phyloP scores from a whole-genome alignment of 768 basidiomycete genomes.

The Mycena capillaripes region DNA sequence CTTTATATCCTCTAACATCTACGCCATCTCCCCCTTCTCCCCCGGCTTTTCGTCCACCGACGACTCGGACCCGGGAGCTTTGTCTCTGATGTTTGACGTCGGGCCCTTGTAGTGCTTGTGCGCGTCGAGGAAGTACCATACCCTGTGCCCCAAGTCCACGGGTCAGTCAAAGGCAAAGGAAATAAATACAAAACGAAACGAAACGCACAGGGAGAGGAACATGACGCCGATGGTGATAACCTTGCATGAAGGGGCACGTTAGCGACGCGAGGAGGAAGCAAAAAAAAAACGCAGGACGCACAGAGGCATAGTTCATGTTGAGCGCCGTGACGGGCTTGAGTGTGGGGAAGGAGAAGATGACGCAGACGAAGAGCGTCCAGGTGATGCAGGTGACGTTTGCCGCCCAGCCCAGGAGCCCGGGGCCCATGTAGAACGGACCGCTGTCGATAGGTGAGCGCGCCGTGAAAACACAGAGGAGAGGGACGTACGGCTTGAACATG shows the following conservation, averaged over 20 bases:
- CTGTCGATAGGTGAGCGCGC: not conserved
- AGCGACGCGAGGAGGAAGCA: not conserved
- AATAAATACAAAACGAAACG: not conserved
- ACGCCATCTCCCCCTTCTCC: constrained; percentile 28
- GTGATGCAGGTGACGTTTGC: constrained; percentile 75
- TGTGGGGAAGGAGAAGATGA: constrained; percentile 83
- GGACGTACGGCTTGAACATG: constrained; percentile 71
- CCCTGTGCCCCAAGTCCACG: constrained; percentile 39
- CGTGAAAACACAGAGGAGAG: not conserved
- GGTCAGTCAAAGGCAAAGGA: constrained; percentile 10
- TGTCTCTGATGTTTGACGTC: constrained; percentile 61
- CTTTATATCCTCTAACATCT: not conserved
- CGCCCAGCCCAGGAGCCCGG: constrained; percentile 71
- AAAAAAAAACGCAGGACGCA: constrained; percentile 43
- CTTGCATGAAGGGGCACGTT: constrained; percentile 37
- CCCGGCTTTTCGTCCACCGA: constrained; percentile 1
- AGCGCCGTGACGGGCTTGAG: constrained; percentile 73
- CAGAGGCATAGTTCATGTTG: constrained; percentile 89
- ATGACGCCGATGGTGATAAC: constrained; percentile 69
- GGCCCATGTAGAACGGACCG: constrained; percentile 89
- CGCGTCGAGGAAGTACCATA: constrained; percentile 69
- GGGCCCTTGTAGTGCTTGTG: constrained; percentile 73
- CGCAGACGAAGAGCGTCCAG: constrained; percentile 78
- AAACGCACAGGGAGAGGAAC: constrained; percentile 64
- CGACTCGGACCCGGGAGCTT: not conserved